Percentiles rank a stretch among this genome's conserved stretches.
Evolutionary conservation across 192 early-diverging fungal genomes (phyloP).

Genomic region (Chytriomyces sp.): DNA sequence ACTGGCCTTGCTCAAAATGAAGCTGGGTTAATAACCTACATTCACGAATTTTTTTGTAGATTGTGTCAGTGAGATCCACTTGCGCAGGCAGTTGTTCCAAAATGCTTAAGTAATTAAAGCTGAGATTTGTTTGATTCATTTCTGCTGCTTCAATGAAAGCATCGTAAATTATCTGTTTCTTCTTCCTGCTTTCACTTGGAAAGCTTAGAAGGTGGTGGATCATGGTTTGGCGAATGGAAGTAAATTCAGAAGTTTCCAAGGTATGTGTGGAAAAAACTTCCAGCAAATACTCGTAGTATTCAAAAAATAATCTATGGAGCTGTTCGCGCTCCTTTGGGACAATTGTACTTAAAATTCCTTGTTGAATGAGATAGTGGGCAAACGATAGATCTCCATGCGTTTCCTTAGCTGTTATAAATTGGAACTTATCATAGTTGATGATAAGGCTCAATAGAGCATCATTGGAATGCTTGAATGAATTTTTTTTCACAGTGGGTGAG

Average conservation of each 20-base stretch:
- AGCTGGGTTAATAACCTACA: not conserved
- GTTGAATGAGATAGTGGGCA: constrained; percentile 9
- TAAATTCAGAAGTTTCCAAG: not conserved
- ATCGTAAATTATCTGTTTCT: not conserved
- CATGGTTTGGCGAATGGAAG: not conserved
- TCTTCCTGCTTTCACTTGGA: not conserved
- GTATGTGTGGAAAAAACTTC: too few species aligned
- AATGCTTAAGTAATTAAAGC: not conserved
- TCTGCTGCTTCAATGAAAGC: constrained; percentile 1
- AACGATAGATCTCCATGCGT: not conserved
- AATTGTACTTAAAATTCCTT: not conserved
- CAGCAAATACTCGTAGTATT: constrained; percentile 1
- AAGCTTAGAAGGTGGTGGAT: constrained; percentile 1
- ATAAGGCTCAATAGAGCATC: not conserved
- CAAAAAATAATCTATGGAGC: not conserved
- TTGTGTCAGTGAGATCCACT: not conserved
- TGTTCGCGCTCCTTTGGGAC: not conserved
- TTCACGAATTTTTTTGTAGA: not conserved
- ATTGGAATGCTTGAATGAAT: not conserved
- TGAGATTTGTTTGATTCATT: not conserved
- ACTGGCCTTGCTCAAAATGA: not conserved
- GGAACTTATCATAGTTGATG: not conserved
- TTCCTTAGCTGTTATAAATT: not conserved
- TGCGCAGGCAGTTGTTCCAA: not conserved
- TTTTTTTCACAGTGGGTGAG: not conserved